Evolutionary conservation across 2,329 filamentous ascomycete species (phyloP).

Genomic region (Talaromyces sp.): DNA sequence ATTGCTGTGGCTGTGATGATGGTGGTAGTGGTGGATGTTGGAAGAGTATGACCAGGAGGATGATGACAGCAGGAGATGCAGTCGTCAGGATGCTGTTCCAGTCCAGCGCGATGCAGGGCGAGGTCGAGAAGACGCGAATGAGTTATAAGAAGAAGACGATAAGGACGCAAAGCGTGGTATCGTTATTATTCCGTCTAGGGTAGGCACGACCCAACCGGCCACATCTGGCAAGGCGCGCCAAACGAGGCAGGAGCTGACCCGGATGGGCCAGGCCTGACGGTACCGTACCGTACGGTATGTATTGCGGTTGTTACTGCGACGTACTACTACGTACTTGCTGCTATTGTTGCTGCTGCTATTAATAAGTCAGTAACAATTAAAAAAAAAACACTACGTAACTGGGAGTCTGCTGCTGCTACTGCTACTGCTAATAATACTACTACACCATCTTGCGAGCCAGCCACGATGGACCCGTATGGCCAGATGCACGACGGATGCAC

Average conservation of each 20-base stretch:
- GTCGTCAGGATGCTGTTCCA: constrained; percentile 8
- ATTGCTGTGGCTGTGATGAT: neutral
- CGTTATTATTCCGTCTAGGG: neutral
- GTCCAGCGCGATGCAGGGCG: constrained; percentile 4
- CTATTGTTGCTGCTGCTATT: neutral
- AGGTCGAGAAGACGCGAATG: neutral
- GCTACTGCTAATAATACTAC: neutral
- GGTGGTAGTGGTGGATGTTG: neutral
- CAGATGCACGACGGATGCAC: neutral
- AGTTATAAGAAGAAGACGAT: neutral
- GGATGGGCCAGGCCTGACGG: neutral
- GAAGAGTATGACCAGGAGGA: neutral
- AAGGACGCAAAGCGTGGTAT: neutral
- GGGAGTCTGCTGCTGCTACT: too few relatives aligned
- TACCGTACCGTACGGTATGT: neutral
- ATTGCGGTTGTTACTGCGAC: too few relatives aligned
- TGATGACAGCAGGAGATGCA: neutral
- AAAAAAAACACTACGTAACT: neutral
- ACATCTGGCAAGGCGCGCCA: neutral
- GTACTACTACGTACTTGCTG: too few relatives aligned
- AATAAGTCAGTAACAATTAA: neutral
- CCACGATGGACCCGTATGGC: neutral
- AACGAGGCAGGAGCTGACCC: neutral
- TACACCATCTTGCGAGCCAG: neutral
- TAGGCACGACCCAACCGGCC: neutral